Conservation (phyloP, 768 basidiomycete genomes). For the Tephrocybe sp. region DNA sequence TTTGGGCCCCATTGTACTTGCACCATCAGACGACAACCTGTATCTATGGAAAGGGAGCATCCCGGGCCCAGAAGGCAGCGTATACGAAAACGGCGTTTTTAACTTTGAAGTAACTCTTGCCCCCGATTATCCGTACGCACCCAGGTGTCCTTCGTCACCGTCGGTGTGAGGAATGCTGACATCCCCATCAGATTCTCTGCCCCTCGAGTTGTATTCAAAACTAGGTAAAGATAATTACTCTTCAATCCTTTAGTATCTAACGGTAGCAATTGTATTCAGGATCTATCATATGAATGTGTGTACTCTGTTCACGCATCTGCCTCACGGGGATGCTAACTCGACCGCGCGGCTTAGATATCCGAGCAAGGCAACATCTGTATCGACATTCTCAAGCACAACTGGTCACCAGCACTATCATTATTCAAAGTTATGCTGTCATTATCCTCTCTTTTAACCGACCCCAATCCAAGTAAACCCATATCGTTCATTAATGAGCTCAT, state of each 20-base stretch:
- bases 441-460: slow-evolving; percentile 90
- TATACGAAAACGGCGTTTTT: slow-evolving; percentile 81
- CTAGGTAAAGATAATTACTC: slow-evolving; percentile 45
- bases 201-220: slow-evolving; percentile 73
- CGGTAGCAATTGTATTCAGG: slow-evolving; percentile 32
- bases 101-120: slow-evolving; percentile 65
- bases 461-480: slow-evolving; percentile 77
- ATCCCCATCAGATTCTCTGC: slow-evolving; percentile 64
- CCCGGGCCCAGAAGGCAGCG: slow-evolving; percentile 80
- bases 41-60: slow-evolving; percentile 77
- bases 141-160: slow-evolving; percentile 3
- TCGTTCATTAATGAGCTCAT: background rate
- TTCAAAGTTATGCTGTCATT: slow-evolving; percentile 95
- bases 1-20: slow-evolving; percentile 68
- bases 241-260: background rate
- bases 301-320: background rate
- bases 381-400: slow-evolving; percentile 90
- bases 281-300: slow-evolving; percentile 87
- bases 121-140: slow-evolving; percentile 75
- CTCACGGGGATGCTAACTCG: background rate
- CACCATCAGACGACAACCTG: slow-evolving; percentile 63
- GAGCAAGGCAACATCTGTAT: slow-evolving; percentile 80
- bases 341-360: slow-evolving; percentile 47
- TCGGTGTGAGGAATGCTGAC: slow-evolving; percentile 3
- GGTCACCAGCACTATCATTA: slow-evolving; percentile 91